Conservation (phyloP, 768 basidiomycete species). For the Saitozyma sp. region DNA sequence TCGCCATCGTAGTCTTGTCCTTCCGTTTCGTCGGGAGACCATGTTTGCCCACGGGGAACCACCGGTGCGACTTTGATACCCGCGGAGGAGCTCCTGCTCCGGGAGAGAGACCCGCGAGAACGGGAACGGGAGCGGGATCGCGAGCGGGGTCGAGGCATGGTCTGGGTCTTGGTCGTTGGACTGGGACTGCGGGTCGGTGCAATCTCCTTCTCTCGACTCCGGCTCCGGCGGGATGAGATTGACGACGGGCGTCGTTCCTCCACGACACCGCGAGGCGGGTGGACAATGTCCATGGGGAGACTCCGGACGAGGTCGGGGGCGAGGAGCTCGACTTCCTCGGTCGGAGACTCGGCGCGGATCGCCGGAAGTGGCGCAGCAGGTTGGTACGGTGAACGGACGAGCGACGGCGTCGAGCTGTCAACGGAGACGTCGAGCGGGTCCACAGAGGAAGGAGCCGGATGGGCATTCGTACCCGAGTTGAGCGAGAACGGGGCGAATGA, state of each 20-base stretch:
- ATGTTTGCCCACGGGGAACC: no score
- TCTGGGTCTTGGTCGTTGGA: no score
- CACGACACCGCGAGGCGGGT: constrained; percentile 12
- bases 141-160: no score
- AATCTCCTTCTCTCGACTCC: neutral
- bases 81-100: no score
- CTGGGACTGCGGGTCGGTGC: no score
- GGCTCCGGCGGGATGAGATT: neutral
- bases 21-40: no score
- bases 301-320: constrained; percentile 36
- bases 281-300: constrained; percentile 44
- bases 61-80: no score
- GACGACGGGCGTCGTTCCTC: neutral
- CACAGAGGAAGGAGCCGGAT: neutral
- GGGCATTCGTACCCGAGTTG: constrained; percentile 20
- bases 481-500: constrained; percentile 41
- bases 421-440: neutral
- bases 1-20: no score
- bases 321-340: constrained; percentile 13
- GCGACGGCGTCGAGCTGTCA: neutral
- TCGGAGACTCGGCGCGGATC: neutral
- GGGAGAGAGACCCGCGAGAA: no score
- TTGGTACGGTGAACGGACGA: constrained; percentile 7
- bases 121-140: no score
- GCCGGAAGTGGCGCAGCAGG: constrained; percentile 15